A percentile compares a stretch with the other conserved stretches of the same genome.
Evolutionary conservation across 306 rosid species (phyloP).

Genomic region (Fagus sylvatica): DNA sequence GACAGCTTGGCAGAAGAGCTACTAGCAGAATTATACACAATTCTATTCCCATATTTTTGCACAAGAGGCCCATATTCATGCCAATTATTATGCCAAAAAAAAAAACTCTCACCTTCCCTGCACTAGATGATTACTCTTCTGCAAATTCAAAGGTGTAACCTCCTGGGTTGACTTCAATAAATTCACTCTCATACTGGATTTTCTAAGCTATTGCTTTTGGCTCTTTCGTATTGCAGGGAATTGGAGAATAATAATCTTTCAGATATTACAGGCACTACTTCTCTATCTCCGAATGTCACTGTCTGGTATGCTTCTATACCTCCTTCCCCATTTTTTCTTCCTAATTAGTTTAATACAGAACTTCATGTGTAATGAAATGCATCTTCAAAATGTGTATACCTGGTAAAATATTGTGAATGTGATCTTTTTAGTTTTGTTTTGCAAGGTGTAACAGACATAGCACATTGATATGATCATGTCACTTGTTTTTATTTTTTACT

Average conservation of each 20-base stretch:
- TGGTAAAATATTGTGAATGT: not conserved
- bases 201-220: constrained; percentile 24
- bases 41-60: too few relatives aligned
- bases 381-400: not conserved
- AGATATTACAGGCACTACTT: constrained; percentile 51
- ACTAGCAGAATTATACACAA: too few relatives aligned
- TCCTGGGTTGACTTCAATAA: not conserved
- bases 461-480: not conserved
- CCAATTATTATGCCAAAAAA: too few relatives aligned
- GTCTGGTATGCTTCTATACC: constrained; percentile 63
- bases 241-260: constrained; percentile 67
- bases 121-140: too few relatives aligned
- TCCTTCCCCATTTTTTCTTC: constrained; percentile 14
- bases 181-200: constrained; percentile 1
- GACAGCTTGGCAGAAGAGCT: too few relatives aligned
- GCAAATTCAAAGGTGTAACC: not conserved
- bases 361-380: not conserved
- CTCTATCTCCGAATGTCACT: constrained; percentile 66
- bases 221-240: constrained; percentile 58
- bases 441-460: not conserved
- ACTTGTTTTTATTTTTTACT: constrained; percentile 5
- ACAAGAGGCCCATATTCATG: too few relatives aligned
- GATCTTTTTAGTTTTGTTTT: not conserved
- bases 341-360: constrained; percentile 8
- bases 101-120: too few relatives aligned